Evolutionary conservation across 2,329 filamentous ascomycete genomes (phyloP), one percentile per base, ranked within the genome.

Genomic region (Xylariales sp.): DNA sequence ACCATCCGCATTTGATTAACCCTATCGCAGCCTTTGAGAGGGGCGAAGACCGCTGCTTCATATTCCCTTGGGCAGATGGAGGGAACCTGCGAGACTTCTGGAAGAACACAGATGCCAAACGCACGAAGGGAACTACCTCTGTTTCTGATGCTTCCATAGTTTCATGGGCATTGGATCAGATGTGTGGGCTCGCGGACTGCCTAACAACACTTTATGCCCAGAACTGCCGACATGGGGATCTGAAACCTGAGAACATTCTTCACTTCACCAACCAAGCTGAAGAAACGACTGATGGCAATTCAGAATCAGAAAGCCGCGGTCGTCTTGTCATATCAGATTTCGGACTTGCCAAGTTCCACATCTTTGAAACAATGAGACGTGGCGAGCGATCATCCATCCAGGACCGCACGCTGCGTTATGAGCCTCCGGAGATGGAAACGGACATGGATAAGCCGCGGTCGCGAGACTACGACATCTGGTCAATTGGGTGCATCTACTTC

Each of bases 161-260:
- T 36, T 11, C 17, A 19, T 38, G 42, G 42, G 10, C 40, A 35
- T 35, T 48, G 30, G 15, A 25, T 16, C 33, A 41, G 24, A 16
- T 41, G 13, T 14, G 16, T 6, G 39, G 39, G 2, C 5, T 41
- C 13, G 25, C 23, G 0, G n/a, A 35, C 5, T 41, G 37, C 13
- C 34, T 48, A 2, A 27, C 33, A 23, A 13, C 29, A 4, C 40
- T 48, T 5, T 40, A 42, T 29, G 8, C 11, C 6, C 11, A 23
- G 17, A 37, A 38, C 25, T 25, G 33, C 8, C 23, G 37, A 6
- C 47, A 49, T n/a, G 45, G 47, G 7, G 47, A 49, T 15, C 29
- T 49, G 13, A 49, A 49, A 17, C 47, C 45, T 5, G 40, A 39
- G 13, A 49, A 49, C 16, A 40, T 49, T 4, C 38, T 49, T 6